phyloP scores from a whole-genome alignment of 352 stramenopile species.

The Aphanomyces astaci region DNA sequence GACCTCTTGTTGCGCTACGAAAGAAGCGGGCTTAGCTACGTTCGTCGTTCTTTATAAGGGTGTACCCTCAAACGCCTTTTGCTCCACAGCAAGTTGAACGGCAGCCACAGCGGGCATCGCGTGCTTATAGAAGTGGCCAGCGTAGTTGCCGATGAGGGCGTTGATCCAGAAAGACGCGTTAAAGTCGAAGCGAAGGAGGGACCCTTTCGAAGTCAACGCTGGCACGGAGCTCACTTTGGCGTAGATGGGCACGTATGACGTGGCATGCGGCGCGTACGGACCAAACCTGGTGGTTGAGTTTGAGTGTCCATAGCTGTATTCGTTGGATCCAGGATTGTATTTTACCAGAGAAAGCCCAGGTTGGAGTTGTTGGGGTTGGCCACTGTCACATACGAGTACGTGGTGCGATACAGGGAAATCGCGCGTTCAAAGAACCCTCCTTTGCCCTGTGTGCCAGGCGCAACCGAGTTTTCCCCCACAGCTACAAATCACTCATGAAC shows the following conservation, averaged over 20 bases:
- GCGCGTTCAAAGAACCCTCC: slow-evolving; percentile 36
- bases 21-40: background rate
- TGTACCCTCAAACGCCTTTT: background rate
- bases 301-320: background rate
- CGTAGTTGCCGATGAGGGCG: slow-evolving; percentile 21
- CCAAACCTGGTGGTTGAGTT: too few relatives aligned
- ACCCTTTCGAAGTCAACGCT: background rate
- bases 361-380: background rate
- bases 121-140: slow-evolving; percentile 19
- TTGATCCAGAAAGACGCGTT: slow-evolving; percentile 11
- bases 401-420: slow-evolving; percentile 61
- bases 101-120: slow-evolving; percentile 9
- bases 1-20: slow-evolving; percentile 1
- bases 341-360: slow-evolving; percentile 9
- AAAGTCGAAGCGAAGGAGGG: slow-evolving; percentile 10
- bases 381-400: slow-evolving; percentile 31
- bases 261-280: slow-evolving; percentile 15
- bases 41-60: background rate
- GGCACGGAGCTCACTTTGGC: slow-evolving; percentile 16
- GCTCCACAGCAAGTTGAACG: slow-evolving; percentile 1
- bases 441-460: slow-evolving; percentile 1
- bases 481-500: background rate
- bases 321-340: background rate
- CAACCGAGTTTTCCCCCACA: background rate
- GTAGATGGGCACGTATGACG: slow-evolving; percentile 16